A percentile compares a stretch with the other conserved stretches of the same genome.
phyloP scores from a whole-genome alignment of 2,329 filamentous ascomycete genomes.

The Clonostachys rosea region DNA sequence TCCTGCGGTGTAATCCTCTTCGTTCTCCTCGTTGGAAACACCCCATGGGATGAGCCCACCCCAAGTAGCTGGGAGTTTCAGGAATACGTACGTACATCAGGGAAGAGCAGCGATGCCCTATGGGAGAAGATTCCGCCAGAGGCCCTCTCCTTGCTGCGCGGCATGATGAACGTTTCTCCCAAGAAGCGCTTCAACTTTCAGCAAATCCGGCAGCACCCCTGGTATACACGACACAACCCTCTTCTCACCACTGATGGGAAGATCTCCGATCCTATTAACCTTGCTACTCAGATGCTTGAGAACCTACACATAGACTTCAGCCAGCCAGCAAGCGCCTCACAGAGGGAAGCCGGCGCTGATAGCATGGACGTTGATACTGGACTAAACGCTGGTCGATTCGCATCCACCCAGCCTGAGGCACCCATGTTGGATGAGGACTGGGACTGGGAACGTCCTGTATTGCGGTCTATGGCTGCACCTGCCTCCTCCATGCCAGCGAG shows the following conservation, averaged over 20 bases:
- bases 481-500: slow-evolving; percentile 24
- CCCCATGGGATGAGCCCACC: slow-evolving; percentile 94
- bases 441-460: slow-evolving; percentile 78
- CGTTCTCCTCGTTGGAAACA: slow-evolving; percentile 91
- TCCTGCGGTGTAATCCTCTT: slow-evolving; percentile 98
- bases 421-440: slow-evolving; percentile 71
- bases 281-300: slow-evolving; percentile 95
- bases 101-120: slow-evolving; percentile 78
- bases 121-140: slow-evolving; percentile 76
- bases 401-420: slow-evolving; percentile 83
- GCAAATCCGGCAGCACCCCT: slow-evolving; percentile 85
- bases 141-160: slow-evolving; percentile 77
- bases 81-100: slow-evolving; percentile 76
- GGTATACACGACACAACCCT: slow-evolving; percentile 82
- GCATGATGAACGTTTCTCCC: slow-evolving; percentile 85
- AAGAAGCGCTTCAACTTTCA: slow-evolving; percentile 76
- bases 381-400: slow-evolving; percentile 44
- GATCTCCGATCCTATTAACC: slow-evolving; percentile 70
- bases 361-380: slow-evolving; percentile 67
- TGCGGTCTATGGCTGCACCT: slow-evolving; percentile 44
- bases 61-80: slow-evolving; percentile 82
- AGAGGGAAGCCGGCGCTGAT: slow-evolving; percentile 28
- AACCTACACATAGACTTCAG: slow-evolving; percentile 85
- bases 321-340: slow-evolving; percentile 53
- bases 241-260: slow-evolving; percentile 71